Conservation (phyloP, 2,329 filamentous ascomycete species). For the Fusarium siculi region DNA sequence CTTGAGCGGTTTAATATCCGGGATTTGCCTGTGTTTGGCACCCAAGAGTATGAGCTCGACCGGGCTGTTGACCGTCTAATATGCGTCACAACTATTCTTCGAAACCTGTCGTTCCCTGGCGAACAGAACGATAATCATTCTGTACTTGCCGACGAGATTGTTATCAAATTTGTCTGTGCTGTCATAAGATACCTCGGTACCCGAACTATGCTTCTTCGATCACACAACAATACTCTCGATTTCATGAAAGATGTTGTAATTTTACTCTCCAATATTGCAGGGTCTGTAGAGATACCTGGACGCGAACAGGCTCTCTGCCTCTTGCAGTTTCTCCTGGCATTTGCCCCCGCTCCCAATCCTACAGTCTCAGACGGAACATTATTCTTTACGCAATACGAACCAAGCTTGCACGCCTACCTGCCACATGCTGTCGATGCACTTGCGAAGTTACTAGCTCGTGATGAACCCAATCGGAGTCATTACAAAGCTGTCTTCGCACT, state of each 20-base stretch:
- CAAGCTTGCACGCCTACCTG: constrained; percentile 84
- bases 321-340: constrained; percentile 88
- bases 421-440: constrained; percentile 90
- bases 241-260: constrained; percentile 97
- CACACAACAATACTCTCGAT: constrained; percentile 86
- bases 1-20: constrained; percentile 77
- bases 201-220: constrained; percentile 84
- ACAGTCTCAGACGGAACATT: constrained; percentile 66
- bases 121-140: constrained; percentile 72
- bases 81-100: constrained; percentile 89
- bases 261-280: constrained; percentile 88
- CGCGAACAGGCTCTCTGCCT: constrained; percentile 89
- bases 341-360: constrained; percentile 83
- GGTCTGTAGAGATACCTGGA: constrained; percentile 81
- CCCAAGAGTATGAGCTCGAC: constrained; percentile 82
- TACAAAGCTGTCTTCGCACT: constrained; percentile 85
- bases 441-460: constrained; percentile 89
- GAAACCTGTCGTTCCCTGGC: constrained; percentile 88
- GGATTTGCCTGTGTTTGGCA: constrained; percentile 79
- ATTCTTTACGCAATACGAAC: constrained; percentile 84
- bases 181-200: constrained; percentile 90
- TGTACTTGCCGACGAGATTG: constrained; percentile 77
- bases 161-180: constrained; percentile 85
- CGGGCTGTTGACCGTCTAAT: constrained; percentile 87
- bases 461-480: constrained; percentile 89